phyloP scores from a whole-genome alignment of 441 rosid species.

The Erodium moschatum region DNA sequence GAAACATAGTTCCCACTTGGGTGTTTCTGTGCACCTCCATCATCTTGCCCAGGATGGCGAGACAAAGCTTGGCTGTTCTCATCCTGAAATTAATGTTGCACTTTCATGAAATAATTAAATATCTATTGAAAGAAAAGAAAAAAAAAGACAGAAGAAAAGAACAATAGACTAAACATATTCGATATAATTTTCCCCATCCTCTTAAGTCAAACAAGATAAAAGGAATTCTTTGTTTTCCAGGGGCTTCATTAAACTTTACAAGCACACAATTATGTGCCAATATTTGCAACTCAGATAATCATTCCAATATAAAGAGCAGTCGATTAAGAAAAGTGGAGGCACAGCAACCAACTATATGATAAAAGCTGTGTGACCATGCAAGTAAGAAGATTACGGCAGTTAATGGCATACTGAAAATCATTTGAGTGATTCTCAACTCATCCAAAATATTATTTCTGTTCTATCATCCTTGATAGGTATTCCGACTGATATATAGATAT shows the following conservation, averaged over 20 bases:
- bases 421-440: background rate
- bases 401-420: background rate
- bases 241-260: background rate
- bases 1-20: constrained; percentile 63
- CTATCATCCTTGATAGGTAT: background rate
- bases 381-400: background rate
- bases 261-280: background rate
- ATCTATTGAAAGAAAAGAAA: background rate
- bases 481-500: too few species aligned
- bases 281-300: background rate
- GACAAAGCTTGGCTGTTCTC: constrained; percentile 19
- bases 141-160: background rate
- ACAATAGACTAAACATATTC: background rate
- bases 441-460: background rate
- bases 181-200: background rate
- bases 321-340: background rate
- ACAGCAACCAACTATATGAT: background rate
- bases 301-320: background rate
- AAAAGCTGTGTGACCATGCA: background rate
- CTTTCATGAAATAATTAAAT: background rate
- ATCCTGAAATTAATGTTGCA: constrained; percentile 23
- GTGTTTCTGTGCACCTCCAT: constrained; percentile 28
- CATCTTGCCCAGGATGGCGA: constrained; percentile 23
- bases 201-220: background rate
- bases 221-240: background rate